Percentiles rank a stretch among this genome's conserved stretches.
Evolutionary conservation across 345 rosid genomes (phyloP).

Genomic region (Conringia planisiliqua): DNA sequence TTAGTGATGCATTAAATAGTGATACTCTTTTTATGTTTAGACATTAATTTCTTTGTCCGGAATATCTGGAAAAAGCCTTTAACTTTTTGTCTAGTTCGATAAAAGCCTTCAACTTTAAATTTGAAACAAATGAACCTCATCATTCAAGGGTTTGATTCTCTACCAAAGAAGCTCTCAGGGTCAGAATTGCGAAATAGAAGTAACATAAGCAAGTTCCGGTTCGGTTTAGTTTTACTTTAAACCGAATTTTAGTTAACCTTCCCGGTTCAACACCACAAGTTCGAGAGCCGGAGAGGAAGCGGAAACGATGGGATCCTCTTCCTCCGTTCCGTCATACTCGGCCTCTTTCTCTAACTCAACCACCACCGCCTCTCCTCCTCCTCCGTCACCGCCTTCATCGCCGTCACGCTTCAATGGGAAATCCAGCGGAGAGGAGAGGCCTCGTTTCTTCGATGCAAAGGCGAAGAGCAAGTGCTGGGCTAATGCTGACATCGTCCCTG

Average conservation of each 20-base stretch:
- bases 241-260: neutral
- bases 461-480: conserved; percentile 77
- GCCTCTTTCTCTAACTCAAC: conserved; percentile 31
- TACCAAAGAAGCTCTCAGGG: neutral
- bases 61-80: neutral
- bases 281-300: neutral
- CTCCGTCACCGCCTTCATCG: conserved; percentile 34
- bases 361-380: neutral
- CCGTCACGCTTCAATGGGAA: conserved; percentile 20
- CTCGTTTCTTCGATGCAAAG: conserved; percentile 70
- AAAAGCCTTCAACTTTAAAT: neutral
- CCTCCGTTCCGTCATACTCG: neutral
- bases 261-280: conserved; percentile 2
- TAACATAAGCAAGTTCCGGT: conserved; percentile 6
- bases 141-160: neutral
- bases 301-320: conserved; percentile 28
- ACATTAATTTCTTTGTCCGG: neutral
- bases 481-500: conserved; percentile 63
- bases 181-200: too few relatives aligned
- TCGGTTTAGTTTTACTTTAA: neutral
- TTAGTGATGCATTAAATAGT: neutral
- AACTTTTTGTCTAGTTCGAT: neutral
- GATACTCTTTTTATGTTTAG: neutral
- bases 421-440: conserved; percentile 46
- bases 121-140: neutral